phyloP scores from a whole-genome alignment of 2,329 filamentous ascomycete species.

The Fusarium buharicum region DNA sequence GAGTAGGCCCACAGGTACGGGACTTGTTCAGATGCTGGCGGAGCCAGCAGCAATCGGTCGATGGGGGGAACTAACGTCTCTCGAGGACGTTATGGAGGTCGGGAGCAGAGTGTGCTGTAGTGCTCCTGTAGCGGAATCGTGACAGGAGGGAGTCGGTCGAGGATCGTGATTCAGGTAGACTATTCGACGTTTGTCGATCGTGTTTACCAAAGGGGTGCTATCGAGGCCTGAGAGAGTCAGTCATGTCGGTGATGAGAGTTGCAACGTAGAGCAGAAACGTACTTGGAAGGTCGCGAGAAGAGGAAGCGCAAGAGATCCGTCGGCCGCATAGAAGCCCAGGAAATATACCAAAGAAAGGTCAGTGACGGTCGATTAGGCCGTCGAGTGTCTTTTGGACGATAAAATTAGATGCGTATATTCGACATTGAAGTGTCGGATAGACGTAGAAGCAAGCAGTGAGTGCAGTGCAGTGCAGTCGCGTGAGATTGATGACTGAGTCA shows the following conservation, averaged over 20 bases:
- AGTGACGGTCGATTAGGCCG: constrained; percentile 42
- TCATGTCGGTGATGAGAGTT: not conserved
- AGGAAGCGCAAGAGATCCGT: constrained; percentile 92
- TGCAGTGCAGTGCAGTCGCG: too few species aligned
- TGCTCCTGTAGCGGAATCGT: constrained; percentile 89
- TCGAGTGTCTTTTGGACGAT: constrained; percentile 41
- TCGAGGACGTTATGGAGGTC: constrained; percentile 89
- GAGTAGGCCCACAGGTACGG: constrained; percentile 91
- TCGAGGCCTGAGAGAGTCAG: constrained; percentile 60
- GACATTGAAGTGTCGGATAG: constrained; percentile 39
- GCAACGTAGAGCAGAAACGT: constrained; percentile 52
- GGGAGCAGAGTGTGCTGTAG: constrained; percentile 82
- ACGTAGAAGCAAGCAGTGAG: too few species aligned
- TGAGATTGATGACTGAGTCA: constrained; percentile 20
- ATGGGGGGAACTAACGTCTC: constrained; percentile 66
- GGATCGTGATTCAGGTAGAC: constrained; percentile 14
- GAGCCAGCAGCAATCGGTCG: constrained; percentile 79
- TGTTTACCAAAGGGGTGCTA: constrained; percentile 64
- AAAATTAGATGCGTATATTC: constrained; percentile 42
- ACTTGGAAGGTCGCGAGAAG: constrained; percentile 90
- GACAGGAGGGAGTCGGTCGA: constrained; percentile 62
- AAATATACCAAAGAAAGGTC: constrained; percentile 36
- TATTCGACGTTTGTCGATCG: not conserved
- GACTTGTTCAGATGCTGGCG: constrained; percentile 76
- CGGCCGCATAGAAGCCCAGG: constrained; percentile 82